Percentiles rank a stretch among this genome's conserved stretches.
These are phyloP conservation scores for Phellinidium pouzarii DNA, from an alignment of 1,284 basidiomycete species.

Conservation along the genomic window DNA sequence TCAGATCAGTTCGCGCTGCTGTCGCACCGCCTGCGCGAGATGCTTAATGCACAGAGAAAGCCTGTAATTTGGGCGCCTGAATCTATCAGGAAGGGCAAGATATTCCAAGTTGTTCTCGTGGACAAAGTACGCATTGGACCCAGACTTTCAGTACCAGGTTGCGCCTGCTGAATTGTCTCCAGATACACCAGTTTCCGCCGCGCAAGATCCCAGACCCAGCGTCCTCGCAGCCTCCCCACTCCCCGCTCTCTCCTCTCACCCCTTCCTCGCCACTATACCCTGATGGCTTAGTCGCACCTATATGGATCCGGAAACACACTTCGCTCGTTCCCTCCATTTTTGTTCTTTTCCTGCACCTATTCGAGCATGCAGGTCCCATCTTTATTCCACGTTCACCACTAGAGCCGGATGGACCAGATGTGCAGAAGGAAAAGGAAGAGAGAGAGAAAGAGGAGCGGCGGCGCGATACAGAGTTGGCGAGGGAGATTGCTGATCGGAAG, in stretches of 20 bases:
- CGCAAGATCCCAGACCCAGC: conserved; percentile 64
- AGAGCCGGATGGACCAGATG: conserved; percentile 41
- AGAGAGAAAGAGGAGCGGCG: conserved; percentile 61
- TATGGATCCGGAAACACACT: conserved; percentile 95
- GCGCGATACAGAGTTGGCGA: conserved; percentile 69
- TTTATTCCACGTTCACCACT: conserved; percentile 35
- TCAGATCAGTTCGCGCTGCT: conserved; percentile 57
- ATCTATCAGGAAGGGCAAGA: conserved; percentile 42
- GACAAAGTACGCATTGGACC: conserved; percentile 50
- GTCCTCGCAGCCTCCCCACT: conserved; percentile 50
- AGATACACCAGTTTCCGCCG: conserved; percentile 78
- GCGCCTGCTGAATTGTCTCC: conserved; percentile 5
- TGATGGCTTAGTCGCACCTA: conserved; percentile 92
- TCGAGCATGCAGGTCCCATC: conserved; percentile 46
- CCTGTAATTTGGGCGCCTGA: conserved; percentile 58
- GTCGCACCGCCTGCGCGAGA: conserved; percentile 51
- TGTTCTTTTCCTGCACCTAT: conserved; percentile 81
- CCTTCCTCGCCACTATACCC: conserved; percentile 85
- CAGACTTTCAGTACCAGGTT: background rate
- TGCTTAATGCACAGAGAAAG: conserved; percentile 54
- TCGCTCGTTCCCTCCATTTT: conserved; percentile 89
- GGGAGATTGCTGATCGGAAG: conserved; percentile 75
- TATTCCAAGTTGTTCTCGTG: conserved; percentile 77
- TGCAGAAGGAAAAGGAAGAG: conserved; percentile 42
- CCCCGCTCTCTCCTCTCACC: conserved; percentile 86